Evolutionary conservation across 2,329 filamentous ascomycete species (phyloP).

Genomic region (Pseudogymnoascus sp.): DNA sequence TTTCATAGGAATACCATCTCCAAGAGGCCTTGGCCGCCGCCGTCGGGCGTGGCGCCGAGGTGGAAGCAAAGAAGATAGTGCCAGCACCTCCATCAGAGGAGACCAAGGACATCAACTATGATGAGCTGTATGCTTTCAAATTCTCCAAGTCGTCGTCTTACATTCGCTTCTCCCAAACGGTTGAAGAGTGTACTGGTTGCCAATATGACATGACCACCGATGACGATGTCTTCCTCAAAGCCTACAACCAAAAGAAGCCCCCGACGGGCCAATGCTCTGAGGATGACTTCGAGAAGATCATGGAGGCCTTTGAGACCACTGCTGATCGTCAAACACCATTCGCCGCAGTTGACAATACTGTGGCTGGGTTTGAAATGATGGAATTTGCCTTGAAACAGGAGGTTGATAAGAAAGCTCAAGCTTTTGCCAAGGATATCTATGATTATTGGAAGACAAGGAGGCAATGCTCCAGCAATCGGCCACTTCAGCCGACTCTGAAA

Average conservation of each 20-base stretch:
- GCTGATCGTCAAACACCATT: conserved; percentile 78
- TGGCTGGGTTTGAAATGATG: conserved; percentile 71
- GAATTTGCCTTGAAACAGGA: conserved; percentile 56
- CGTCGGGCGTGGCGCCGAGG: conserved; percentile 20
- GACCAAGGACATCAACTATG: conserved; percentile 68
- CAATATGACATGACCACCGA: conserved; percentile 93
- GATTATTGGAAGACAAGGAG: conserved; percentile 79
- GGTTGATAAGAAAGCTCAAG: conserved; percentile 40
- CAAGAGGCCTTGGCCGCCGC: conserved; percentile 27
- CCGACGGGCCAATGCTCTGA: conserved; percentile 65
- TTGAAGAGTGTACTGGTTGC: conserved; percentile 87
- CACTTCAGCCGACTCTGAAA: conserved; percentile 74
- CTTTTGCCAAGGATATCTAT: conserved; percentile 72
- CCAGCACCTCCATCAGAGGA: conserved; percentile 59
- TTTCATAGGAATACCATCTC: conserved; percentile 30
- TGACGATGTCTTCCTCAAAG: conserved; percentile 77
- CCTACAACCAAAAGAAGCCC: conserved; percentile 72
- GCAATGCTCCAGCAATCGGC: conserved; percentile 58
- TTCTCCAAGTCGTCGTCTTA: conserved; percentile 87
- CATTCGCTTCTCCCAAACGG: conserved; percentile 95
- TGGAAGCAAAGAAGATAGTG: conserved; percentile 36
- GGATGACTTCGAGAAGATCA: conserved; percentile 86
- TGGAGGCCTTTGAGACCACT: conserved; percentile 91
- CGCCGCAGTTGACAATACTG: conserved; percentile 81
- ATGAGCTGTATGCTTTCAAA: conserved; percentile 71